Evolutionary conservation across 2,329 filamentous ascomycete species (phyloP).

Genomic region (Talaromyces funiculosus): DNA sequence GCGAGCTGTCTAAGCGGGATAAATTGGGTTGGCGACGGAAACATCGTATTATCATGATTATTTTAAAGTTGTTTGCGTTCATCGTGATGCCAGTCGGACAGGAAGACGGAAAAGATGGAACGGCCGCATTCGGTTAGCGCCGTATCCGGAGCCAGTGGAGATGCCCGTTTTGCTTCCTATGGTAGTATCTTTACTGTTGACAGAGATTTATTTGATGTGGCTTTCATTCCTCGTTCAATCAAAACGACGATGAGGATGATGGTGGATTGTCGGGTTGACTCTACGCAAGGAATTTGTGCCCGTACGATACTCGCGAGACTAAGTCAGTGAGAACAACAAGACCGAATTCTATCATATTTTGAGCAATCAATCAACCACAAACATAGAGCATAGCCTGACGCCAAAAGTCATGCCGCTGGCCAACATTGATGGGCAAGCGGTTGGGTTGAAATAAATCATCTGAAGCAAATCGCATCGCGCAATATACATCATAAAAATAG

Average conservation of each 20-base stretch:
- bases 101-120: not conserved
- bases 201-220: not conserved
- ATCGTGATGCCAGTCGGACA: not conserved
- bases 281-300: no score
- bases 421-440: not conserved
- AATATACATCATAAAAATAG: not conserved
- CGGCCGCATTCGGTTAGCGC: not conserved
- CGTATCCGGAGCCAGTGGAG: no score
- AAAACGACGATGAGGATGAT: no score
- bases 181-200: no score
- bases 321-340: not conserved
- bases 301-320: no score
- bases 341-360: constrained; percentile 8
- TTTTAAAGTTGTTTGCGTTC: constrained; percentile 4
- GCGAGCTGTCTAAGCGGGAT: not conserved
- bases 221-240: no score
- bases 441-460: not conserved
- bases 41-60: no score
- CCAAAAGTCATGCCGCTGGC: not conserved
- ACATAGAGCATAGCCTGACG: not conserved
- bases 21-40: constrained; percentile 3
- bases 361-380: not conserved
- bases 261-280: no score
- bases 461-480: not conserved
- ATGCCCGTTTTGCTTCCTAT: no score